A percentile compares a stretch with the other conserved stretches of the same genome.
phyloP scores from a whole-genome alignment of 192 early-diverging fungal genomes.

The Phycomyces nitens region DNA sequence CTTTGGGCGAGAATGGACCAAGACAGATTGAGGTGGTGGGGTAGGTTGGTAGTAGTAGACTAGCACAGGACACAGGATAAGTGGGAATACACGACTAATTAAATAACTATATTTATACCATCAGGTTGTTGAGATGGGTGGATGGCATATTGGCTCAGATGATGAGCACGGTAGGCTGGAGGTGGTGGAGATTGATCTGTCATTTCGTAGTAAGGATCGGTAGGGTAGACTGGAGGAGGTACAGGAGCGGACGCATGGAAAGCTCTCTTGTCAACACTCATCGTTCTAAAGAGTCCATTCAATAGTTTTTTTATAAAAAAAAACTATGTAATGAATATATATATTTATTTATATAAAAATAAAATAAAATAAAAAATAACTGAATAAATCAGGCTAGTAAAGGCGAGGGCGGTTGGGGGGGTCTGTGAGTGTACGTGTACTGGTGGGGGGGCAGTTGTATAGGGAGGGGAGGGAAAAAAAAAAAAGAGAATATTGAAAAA shows the following conservation, averaged over 20 bases:
- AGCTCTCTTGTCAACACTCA: background rate
- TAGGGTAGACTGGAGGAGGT: background rate
- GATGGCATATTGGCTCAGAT: background rate
- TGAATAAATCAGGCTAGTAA: too few species aligned
- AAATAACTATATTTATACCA: background rate
- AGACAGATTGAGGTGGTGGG: conserved; percentile 9
- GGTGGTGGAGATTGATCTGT: background rate
- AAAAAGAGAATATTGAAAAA: too few species aligned
- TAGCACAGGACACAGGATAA: background rate
- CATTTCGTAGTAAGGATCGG: background rate
- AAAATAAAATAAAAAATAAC: too few species aligned
- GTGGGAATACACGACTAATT: background rate
- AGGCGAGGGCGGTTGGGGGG: too few species aligned
- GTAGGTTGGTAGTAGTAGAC: conserved; percentile 14
- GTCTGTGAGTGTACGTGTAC: too few species aligned
- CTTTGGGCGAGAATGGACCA: conserved; percentile 17
- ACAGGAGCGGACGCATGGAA: background rate
- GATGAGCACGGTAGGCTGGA: background rate
- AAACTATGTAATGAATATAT: too few species aligned
- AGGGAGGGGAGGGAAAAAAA: too few species aligned
- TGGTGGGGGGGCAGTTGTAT: too few species aligned
- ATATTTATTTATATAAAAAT: too few species aligned
- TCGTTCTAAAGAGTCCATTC: background rate
- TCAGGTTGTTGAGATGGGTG: too few species aligned
- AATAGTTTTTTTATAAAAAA: background rate